phyloP scores from a whole-genome alignment of 1,139 yeast genomes.

The Taiozyma sp. region DNA sequence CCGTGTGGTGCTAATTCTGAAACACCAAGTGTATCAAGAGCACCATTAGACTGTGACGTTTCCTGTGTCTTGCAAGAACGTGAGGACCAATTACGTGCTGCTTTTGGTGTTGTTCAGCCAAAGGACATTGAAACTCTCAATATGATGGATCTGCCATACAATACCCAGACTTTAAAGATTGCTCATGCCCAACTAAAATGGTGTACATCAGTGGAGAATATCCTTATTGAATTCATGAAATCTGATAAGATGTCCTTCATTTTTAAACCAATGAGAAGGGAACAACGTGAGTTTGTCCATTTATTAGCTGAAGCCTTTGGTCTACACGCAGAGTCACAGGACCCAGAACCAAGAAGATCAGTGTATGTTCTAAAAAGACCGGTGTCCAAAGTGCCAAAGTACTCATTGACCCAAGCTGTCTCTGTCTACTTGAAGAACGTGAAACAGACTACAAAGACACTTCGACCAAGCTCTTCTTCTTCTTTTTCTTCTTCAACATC shows the following conservation, averaged over 20 bases:
- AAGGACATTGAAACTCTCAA: conserved; percentile 24
- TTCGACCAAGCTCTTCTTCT: conserved; percentile 22
- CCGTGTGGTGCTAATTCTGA: conserved; percentile 50
- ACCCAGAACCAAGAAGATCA: conserved; percentile 73
- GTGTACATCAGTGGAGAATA: conserved; percentile 59
- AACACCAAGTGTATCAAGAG: conserved; percentile 17
- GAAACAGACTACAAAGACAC: conserved; percentile 23
- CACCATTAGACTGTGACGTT: conserved; percentile 56
- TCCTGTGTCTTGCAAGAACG: conserved; percentile 62
- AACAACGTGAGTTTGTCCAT: conserved; percentile 70
- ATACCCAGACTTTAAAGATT: conserved; percentile 25
- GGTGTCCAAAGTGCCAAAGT: conserved; percentile 29
- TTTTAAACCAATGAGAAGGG: conserved; percentile 68
- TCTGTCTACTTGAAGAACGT: conserved; percentile 29
- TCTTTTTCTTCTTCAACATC: conserved; percentile 1
- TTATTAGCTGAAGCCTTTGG: conserved; percentile 57
- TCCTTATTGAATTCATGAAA: conserved; percentile 44
- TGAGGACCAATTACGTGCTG: conserved; percentile 58
- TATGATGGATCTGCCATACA: conserved; percentile 26
- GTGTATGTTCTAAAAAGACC: conserved; percentile 51
- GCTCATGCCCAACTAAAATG: conserved; percentile 44
- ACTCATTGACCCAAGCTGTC: conserved; percentile 25
- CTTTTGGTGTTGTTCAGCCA: conserved; percentile 38
- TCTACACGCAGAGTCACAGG: conserved; percentile 70
- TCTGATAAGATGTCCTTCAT: conserved; percentile 39